These are phyloP conservation scores for Inonotus obliquus DNA, from an alignment of 1,284 basidiomycete species.

Conservation along the genomic window DNA sequence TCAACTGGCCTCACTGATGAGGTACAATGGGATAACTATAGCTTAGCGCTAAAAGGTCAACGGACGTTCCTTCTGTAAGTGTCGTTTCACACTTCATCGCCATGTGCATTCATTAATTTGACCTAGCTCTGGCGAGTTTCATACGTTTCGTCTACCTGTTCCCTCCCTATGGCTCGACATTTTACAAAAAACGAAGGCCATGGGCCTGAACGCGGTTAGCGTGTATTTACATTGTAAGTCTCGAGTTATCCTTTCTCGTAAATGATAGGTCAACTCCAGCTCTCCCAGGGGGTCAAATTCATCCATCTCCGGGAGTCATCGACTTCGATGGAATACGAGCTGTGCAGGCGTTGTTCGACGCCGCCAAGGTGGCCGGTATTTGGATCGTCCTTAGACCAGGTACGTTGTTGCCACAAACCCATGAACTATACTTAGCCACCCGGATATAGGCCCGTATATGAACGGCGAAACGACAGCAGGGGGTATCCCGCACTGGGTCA, in stretches of 20 bases:
- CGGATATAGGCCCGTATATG: conserved; percentile 48
- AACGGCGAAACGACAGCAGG: conserved; percentile 81
- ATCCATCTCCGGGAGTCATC: conserved; percentile 69
- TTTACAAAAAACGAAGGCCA: conserved; percentile 75
- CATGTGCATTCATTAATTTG: neutral
- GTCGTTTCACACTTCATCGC: neutral
- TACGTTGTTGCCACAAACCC: neutral
- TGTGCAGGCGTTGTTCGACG: conserved; percentile 53
- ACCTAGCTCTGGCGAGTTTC: conserved; percentile 60
- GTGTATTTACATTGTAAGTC: conserved; percentile 57
- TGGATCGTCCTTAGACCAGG: conserved; percentile 45
- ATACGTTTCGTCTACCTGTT: conserved; percentile 77
- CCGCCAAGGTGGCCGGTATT: conserved; percentile 41
- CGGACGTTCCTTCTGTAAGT: conserved; percentile 16
- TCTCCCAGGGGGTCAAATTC: conserved; percentile 48
- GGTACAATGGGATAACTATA: conserved; percentile 16
- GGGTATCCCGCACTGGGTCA: conserved; percentile 76
- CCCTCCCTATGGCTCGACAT: conserved; percentile 79
- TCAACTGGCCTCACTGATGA: neutral
- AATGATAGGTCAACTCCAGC: conserved; percentile 7
- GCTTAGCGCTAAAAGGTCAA: conserved; percentile 15
- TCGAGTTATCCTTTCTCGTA: neutral
- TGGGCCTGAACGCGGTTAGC: conserved; percentile 71
- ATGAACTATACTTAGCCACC: neutral
- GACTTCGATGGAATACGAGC: conserved; percentile 70